Evolutionary conservation across 1,284 basidiomycete species (phyloP).

Genomic region (Flammula alnicola): DNA sequence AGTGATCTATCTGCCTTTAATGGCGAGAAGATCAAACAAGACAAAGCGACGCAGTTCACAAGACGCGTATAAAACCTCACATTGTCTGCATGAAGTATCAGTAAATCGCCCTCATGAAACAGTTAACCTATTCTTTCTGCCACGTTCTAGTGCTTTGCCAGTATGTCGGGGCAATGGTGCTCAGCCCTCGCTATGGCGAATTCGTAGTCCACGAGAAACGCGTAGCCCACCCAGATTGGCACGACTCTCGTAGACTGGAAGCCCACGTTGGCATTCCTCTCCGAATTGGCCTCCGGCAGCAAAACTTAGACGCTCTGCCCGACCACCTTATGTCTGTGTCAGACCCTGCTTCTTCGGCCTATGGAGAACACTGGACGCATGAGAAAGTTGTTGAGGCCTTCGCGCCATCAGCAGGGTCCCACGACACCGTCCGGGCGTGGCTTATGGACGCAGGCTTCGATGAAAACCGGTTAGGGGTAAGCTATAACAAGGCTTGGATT

Average conservation of each 20-base stretch:
- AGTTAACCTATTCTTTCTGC: neutral
- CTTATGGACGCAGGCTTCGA: constrained; percentile 44
- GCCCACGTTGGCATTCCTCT: constrained; percentile 41
- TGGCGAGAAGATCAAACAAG: too few relatives aligned
- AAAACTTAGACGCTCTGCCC: constrained; percentile 46
- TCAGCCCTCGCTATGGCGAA: constrained; percentile 2
- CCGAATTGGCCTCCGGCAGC: constrained; percentile 51
- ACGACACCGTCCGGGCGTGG: constrained; percentile 48
- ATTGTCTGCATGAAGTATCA: neutral
- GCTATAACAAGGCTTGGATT: constrained; percentile 49
- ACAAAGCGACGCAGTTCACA: too few relatives aligned
- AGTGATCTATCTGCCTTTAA: too few relatives aligned
- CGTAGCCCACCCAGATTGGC: constrained; percentile 39
- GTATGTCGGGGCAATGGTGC: neutral
- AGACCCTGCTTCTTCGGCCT: constrained; percentile 42
- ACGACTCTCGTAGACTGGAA: constrained; percentile 37
- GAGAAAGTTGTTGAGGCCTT: constrained; percentile 35
- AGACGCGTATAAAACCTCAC: neutral
- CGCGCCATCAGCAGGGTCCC: constrained; percentile 37
- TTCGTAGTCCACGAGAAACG: constrained; percentile 41
- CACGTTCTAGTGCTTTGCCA: neutral
- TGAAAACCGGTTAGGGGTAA: constrained; percentile 38
- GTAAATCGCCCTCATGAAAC: neutral
- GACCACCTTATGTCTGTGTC: constrained; percentile 50
- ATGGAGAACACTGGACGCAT: constrained; percentile 39